Conservation (phyloP, 2,329 filamentous ascomycete species). For the Phyllosticta capitalensis region DNA sequence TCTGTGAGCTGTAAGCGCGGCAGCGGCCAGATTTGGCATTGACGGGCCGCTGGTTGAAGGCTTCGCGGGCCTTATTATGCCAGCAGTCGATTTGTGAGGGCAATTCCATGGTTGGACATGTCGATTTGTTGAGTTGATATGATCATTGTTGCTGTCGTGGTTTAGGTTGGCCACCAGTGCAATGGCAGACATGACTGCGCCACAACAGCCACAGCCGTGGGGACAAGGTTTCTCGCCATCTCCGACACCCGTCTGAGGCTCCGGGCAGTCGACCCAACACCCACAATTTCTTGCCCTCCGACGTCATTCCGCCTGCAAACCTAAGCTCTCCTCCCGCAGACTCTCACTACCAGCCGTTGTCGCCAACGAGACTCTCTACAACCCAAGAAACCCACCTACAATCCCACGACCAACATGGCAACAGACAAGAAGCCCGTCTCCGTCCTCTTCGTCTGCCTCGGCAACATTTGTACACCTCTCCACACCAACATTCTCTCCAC, state of each 20-base stretch:
- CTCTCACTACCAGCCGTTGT: background rate
- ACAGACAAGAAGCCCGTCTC: background rate
- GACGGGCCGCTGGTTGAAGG: no score
- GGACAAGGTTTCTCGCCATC: background rate
- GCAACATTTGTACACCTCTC: slow-evolving; percentile 68
- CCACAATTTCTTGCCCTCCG: background rate
- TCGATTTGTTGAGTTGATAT: no score
- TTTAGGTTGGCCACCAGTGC: no score
- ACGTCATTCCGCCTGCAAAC: background rate
- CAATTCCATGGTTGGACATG: no score
- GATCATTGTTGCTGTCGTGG: no score
- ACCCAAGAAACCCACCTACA: no score
- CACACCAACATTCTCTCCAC: slow-evolving; percentile 13
- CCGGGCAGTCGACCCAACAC: background rate
- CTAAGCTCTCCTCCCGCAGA: background rate
- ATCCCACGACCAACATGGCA: background rate
- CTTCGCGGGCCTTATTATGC: no score
- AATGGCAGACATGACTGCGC: background rate
- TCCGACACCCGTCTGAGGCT: no score
- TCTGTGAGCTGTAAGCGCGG: no score
- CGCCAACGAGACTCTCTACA: no score
- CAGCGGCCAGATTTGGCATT: no score
- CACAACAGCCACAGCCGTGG: background rate
- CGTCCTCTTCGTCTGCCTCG: slow-evolving; percentile 86
- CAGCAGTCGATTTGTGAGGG: no score